phyloP scores from a whole-genome alignment of 441 rosid genomes.

The Biscutella laevigata region DNA sequence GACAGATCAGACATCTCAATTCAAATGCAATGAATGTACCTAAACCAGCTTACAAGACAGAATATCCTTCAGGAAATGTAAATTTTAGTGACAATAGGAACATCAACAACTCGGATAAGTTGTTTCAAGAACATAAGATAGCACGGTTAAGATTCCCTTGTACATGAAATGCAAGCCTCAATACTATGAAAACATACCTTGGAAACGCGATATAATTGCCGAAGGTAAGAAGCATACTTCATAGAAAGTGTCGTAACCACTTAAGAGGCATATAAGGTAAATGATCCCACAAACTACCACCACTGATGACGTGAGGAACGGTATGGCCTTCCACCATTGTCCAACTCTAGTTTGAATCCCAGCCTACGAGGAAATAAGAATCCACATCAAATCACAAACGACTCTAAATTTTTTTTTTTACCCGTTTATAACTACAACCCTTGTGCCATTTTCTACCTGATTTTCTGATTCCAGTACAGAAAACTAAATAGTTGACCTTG shows the following conservation, averaged over 20 bases:
- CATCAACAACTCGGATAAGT: not conserved
- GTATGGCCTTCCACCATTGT: constrained; percentile 91
- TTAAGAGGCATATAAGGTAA: constrained; percentile 65
- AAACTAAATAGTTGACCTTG: not conserved
- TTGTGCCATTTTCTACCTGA: not conserved
- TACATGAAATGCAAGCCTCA: not conserved
- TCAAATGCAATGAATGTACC: not conserved
- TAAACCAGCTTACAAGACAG: not conserved
- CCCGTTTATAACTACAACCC: not conserved
- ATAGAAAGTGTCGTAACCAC: constrained; percentile 72
- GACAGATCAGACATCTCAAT: not conserved
- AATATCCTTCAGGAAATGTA: too few relatives aligned
- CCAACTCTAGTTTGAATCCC: constrained; percentile 58
- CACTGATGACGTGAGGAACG: constrained; percentile 73
- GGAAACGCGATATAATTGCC: constrained; percentile 54
- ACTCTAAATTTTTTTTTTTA: not conserved
- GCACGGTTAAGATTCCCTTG: not conserved
- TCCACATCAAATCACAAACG: not conserved
- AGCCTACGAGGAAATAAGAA: constrained; percentile 40
- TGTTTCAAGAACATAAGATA: not conserved
- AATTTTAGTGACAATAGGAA: too few relatives aligned
- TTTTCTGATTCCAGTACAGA: not conserved
- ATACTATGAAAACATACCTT: constrained; percentile 42
- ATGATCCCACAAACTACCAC: constrained; percentile 60
- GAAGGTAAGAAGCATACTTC: constrained; percentile 85